Base-by-base conservation (phyloP, 2,329 filamentous ascomycete genomes). In the Thelonectria rubi region DNA sequence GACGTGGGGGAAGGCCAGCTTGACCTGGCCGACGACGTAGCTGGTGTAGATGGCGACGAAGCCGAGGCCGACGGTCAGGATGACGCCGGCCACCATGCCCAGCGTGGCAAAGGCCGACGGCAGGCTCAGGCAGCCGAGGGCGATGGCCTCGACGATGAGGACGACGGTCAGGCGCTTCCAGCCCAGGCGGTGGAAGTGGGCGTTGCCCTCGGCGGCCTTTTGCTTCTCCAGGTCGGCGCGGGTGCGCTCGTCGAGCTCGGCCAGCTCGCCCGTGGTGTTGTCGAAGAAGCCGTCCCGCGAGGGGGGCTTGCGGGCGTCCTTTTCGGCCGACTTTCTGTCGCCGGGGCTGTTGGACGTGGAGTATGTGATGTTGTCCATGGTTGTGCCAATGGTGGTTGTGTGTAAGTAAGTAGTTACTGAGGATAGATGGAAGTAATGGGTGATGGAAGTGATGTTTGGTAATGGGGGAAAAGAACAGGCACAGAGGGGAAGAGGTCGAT, bases 1-100 rank as follows among this genome's bases (percentile, higher is more conserved):
- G 43, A 90, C 80, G n/a, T 84, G 76, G 2, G 87, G 86, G 69
- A 73, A 74, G 55, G 73, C 75, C 60, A 79, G 64, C 71, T 79
- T 79, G 56, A 77, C 72, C 64, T 64, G 59, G 12, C 65, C 65
- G 14, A 67, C 63, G 15, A 66, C 56, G 24, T 53, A 47, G 9
- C 34, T 26, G 9, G 59, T 56, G 42, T 62, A 65, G 48, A 67
- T 67, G 63, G 63, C 54, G 24, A 67, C 30, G 20, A 66, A 24
- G 5, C 65, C 65, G 7, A 68, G 53, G 20, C n/a, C 49, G 48
- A 67, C 40, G 15, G 46, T 55, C 12, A 66, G 62, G 46, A 67
- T 58, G 39, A 67, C 53, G 21, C 59, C 59, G 9, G 54, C 53
- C 2, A 62, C 59, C 34, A 62, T 57, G 12, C 59, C 59, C 0